phyloP scores from a whole-genome alignment of 1,284 basidiomycete species.

The Tilletia indica region DNA sequence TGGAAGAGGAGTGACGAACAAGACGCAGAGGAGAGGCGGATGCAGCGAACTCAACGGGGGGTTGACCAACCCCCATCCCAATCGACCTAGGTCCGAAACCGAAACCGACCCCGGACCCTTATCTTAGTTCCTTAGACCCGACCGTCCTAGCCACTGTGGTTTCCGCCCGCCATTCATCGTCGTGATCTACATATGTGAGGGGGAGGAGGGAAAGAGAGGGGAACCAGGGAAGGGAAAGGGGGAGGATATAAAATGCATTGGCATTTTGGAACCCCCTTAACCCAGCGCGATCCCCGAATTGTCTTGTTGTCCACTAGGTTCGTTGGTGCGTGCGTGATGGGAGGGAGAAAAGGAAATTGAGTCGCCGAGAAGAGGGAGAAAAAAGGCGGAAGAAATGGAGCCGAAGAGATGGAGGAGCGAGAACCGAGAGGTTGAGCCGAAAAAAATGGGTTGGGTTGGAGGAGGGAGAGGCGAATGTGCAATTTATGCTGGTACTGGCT shows the following conservation, averaged over 20 bases:
- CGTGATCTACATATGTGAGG: not conserved
- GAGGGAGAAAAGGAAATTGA: not conserved
- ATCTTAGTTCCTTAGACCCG: too few species aligned
- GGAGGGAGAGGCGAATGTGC: not conserved
- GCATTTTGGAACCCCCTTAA: not conserved
- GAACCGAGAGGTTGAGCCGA: not conserved
- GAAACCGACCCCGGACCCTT: too few species aligned
- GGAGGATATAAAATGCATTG: too few species aligned
- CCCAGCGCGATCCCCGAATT: not conserved
- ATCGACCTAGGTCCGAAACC: too few species aligned
- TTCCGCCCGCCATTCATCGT: not conserved
- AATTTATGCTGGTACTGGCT: not conserved
- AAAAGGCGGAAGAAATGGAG: not conserved
- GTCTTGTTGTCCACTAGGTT: not conserved
- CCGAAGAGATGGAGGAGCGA: conserved; percentile 9
- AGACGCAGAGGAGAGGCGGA: too few species aligned
- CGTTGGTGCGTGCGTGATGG: not conserved
- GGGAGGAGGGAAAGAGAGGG: not conserved
- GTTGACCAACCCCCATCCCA: too few species aligned
- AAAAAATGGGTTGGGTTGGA: not conserved
- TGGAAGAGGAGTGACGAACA: too few species aligned
- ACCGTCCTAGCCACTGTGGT: not conserved
- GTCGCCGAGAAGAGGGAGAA: not conserved
- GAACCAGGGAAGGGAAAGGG: too few species aligned
- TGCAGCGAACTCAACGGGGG: too few species aligned